These are phyloP conservation scores for Heritiera fomes DNA, from an alignment of 345 rosid genomes.

Conservation along the genomic window DNA sequence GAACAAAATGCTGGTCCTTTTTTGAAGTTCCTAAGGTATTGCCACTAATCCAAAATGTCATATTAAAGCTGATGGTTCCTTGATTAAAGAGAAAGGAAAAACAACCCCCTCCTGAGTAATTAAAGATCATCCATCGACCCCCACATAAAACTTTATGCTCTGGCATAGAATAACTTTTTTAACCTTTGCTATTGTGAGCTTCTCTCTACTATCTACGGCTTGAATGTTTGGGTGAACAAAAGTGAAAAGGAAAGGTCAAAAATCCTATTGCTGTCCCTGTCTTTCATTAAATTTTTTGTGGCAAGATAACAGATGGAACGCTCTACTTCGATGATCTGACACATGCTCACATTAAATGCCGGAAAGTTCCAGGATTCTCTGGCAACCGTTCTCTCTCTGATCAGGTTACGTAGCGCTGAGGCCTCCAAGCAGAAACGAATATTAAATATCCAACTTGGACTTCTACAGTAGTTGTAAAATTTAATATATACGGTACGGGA, in stretches of 20 bases:
- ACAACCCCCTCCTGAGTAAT: not conserved
- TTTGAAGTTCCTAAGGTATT: no score
- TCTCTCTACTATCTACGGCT: not conserved
- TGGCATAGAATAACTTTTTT: not conserved
- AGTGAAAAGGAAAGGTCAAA: slow-evolving; percentile 15
- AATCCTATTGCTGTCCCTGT: not conserved
- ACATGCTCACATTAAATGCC: slow-evolving; percentile 20
- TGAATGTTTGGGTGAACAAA: not conserved
- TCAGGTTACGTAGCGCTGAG: no score
- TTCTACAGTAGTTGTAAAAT: not conserved
- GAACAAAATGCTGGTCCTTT: no score
- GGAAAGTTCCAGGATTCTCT: slow-evolving; percentile 4
- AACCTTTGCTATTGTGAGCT: not conserved
- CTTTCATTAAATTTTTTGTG: slow-evolving; percentile 10
- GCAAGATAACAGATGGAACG: slow-evolving; percentile 20
- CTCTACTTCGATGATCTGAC: slow-evolving; percentile 18
- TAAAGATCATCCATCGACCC: not conserved
- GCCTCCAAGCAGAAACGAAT: no score
- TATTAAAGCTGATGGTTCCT: not conserved
- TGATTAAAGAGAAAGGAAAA: not conserved
- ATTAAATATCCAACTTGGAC: no score
- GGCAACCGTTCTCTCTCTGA: not conserved
- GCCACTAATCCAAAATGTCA: not conserved
- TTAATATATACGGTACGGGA: not conserved
- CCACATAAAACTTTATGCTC: not conserved